Conservation (phyloP, 371 early-diverging fungal genomes). For the Phascolomyces articulosus region DNA sequence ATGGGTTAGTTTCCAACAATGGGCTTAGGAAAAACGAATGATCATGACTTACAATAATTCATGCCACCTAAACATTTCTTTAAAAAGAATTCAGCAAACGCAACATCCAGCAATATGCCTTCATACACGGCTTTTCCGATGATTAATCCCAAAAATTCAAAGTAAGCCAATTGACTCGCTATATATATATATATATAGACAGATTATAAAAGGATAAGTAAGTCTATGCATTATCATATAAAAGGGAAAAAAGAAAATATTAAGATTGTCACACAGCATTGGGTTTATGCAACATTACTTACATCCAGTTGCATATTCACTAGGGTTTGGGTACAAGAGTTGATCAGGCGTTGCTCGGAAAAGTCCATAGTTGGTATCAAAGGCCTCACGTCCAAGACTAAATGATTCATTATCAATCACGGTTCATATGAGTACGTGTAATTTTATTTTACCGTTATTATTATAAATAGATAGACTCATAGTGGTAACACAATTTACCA, state of each 20-base stretch:
- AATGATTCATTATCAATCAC: slow-evolving; percentile 4
- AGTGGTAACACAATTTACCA: too few species aligned
- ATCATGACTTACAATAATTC: slow-evolving; percentile 58
- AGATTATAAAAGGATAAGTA: too few species aligned
- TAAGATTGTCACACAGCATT: slow-evolving; percentile 3
- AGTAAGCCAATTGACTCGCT: slow-evolving; percentile 68
- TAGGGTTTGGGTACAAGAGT: slow-evolving; percentile 81
- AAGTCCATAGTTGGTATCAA: slow-evolving; percentile 79
- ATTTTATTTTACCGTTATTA: neutral
- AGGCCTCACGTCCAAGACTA: slow-evolving; percentile 81
- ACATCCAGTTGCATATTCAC: slow-evolving; percentile 56
- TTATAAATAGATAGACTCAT: too few species aligned
- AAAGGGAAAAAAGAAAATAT: neutral
- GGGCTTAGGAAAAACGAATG: too few species aligned
- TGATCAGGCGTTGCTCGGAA: slow-evolving; percentile 80
- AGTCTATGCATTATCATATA: too few species aligned
- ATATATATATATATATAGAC: too few species aligned
- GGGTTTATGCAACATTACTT: slow-evolving; percentile 16
- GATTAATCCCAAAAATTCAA: slow-evolving; percentile 89
- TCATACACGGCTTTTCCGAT: slow-evolving; percentile 95
- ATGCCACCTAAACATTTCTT: slow-evolving; percentile 83
- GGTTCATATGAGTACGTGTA: neutral
- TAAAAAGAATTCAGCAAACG: slow-evolving; percentile 93
- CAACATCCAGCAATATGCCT: slow-evolving; percentile 89
- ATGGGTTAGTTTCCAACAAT: too few species aligned